These are phyloP conservation scores for Exophiala xenobiotica DNA, from an alignment of 2,329 filamentous ascomycete genomes.

Conservation along the genomic window DNA sequence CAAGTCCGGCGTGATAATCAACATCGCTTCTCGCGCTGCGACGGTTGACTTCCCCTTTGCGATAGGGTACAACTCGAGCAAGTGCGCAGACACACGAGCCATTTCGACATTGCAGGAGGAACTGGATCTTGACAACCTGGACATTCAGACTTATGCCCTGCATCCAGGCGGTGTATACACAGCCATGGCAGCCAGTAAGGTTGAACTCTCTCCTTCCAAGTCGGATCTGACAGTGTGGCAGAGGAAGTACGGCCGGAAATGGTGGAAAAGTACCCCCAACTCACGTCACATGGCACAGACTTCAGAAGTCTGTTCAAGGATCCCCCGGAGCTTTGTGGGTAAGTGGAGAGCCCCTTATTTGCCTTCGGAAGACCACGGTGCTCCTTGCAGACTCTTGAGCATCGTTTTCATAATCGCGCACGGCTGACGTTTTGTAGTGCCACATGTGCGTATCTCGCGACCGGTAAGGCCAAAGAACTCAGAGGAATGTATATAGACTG, in stretches of 20 bases:
- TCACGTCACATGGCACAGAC: constrained; percentile 5
- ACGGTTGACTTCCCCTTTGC: constrained; percentile 23
- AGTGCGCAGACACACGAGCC: constrained; percentile 18
- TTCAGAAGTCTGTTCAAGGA: constrained; percentile 22
- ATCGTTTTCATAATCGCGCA: too few species aligned
- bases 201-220: neutral
- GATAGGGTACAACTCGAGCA: constrained; percentile 18
- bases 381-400: too few species aligned
- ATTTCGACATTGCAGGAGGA: constrained; percentile 21
- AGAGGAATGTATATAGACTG: constrained; percentile 22
- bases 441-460: constrained; percentile 18
- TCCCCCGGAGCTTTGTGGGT: constrained; percentile 18
- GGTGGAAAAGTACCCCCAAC: constrained; percentile 8
- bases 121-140: constrained; percentile 18
- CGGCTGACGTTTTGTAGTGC: constrained; percentile 8
- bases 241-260: constrained; percentile 13
- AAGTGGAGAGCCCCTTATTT: neutral
- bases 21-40: constrained; percentile 22
- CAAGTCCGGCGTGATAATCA: constrained; percentile 17
- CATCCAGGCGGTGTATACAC: constrained; percentile 19
- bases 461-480: constrained; percentile 20
- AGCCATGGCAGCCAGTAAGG: constrained; percentile 15
- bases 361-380: too few species aligned
- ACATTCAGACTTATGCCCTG: constrained; percentile 19
- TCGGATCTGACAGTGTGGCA: too few species aligned